Base-by-base conservation (phyloP, 495 filamentous ascomycete species). In the Aspergillus indologenus region DNA sequence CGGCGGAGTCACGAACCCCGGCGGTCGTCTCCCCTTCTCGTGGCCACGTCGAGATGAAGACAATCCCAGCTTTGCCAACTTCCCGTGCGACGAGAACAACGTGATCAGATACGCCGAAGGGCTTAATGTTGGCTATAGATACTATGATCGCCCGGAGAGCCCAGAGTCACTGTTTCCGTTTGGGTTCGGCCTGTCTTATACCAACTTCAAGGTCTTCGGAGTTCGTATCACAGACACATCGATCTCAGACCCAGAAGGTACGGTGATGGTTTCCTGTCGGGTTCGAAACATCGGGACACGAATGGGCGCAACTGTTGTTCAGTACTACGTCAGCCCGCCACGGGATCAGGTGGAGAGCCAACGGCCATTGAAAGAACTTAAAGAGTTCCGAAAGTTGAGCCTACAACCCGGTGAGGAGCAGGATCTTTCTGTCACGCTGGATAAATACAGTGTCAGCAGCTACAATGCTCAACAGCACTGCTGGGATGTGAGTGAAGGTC, bases 91-190 rank as follows among this genome's bases (percentile, higher is more conserved):
- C 3, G 89, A 93, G 68, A 69, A 85, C 19, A 77, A 89, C 64
- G 63, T 83, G 52, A 85, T 89, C 17, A 66, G 84, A 5, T 95
- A 90, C 71, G 76, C 75, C 22, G 91, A 94, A 65, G 90, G 90
- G 19, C 76, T 87, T 18, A 90, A 91, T 71, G 90, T 93, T 67
- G 91, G 95, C 68, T 95, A 96, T 68, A 86, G 91, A 45, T 75
- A 86, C 59, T 86, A 94, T 44, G 91, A 96, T 73, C 83, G 82
- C 63, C 74, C 75, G 5, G 71, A 81, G 23, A 74, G 70, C 18
- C 48, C 80, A 84, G 56, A 75, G 81, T 15, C 88, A 87, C 2
- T 83, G 84, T 58, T 96, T 86, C 71, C 88, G 65, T 94, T 94
- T 65, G 91, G 91, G 3, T 89, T 82, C 69, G 91, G 91, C 29